Evolutionary conservation across 148 eudicot species (phyloP).

Genomic region (Persicaria maculosa): DNA sequence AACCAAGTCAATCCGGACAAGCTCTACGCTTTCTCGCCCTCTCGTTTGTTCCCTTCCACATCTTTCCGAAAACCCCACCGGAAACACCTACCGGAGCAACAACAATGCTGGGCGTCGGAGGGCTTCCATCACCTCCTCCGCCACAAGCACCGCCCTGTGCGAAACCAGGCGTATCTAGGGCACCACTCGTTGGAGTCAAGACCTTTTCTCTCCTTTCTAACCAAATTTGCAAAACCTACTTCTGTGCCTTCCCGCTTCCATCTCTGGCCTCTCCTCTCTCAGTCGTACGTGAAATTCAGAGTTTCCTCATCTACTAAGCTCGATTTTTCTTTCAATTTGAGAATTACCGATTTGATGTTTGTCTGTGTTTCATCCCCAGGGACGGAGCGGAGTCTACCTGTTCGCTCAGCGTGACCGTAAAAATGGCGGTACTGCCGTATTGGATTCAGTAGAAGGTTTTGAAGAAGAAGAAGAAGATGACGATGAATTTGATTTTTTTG

Average conservation of each 20-base stretch:
- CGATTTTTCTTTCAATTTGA: not conserved
- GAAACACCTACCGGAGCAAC: not conserved
- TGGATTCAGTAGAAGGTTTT: slow-evolving; percentile 24
- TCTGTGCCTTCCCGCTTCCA: not conserved
- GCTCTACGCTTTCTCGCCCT: not conserved
- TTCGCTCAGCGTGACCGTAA: slow-evolving; percentile 33
- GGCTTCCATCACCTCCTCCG: not conserved
- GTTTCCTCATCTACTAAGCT: not conserved
- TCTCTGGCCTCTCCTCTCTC: not conserved
- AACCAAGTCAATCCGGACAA: not conserved
- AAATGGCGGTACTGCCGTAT: slow-evolving; percentile 13
- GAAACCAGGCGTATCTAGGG: not conserved
- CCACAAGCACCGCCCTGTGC: not conserved
- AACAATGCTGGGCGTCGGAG: not conserved
- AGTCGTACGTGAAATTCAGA: not conserved
- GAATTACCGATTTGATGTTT: not conserved
- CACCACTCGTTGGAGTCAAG: not conserved
- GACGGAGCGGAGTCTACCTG: slow-evolving; percentile 31
- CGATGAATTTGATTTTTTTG: slow-evolving; percentile 33
- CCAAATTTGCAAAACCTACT: slow-evolving; percentile 7
- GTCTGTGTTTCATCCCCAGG: slow-evolving; percentile 20
- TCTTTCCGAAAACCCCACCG: not conserved
- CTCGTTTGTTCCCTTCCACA: not conserved
- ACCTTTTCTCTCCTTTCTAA: not conserved
- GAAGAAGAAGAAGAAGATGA: slow-evolving; percentile 25